Conservation (phyloP, 1,284 basidiomycete species). For the Papiliotrema laurentii region DNA sequence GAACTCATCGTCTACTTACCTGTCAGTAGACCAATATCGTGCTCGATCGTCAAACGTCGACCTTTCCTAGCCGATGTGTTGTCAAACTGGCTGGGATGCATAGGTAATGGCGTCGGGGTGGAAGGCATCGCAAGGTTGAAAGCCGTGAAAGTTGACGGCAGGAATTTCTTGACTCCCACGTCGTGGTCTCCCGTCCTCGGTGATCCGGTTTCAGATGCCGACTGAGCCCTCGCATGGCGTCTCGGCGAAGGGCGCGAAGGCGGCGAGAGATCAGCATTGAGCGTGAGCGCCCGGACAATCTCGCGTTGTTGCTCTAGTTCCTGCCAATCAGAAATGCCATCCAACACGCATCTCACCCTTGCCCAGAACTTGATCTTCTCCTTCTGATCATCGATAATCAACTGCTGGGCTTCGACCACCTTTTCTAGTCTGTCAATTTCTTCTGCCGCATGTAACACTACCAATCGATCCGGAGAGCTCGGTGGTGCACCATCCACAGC, state of each 20-base stretch:
- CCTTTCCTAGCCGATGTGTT: conserved; percentile 29
- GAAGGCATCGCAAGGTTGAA: conserved; percentile 33
- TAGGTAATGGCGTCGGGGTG: conserved; percentile 36
- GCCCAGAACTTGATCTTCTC: conserved; percentile 43
- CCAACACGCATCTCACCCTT: conserved; percentile 24
- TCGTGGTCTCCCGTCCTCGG: conserved; percentile 2
- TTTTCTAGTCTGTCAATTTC: conserved; percentile 42
- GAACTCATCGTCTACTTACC: conserved; percentile 23
- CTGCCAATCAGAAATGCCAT: conserved; percentile 10
- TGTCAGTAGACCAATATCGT: conserved; percentile 41
- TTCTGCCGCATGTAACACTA: conserved; percentile 26
- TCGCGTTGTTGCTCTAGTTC: conserved; percentile 43
- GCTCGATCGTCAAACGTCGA: conserved; percentile 44
- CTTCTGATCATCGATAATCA: conserved; percentile 40
- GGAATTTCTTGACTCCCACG: conserved; percentile 8
- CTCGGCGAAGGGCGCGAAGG: conserved; percentile 8
- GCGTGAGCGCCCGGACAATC: conserved; percentile 36
- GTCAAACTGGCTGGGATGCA: conserved; percentile 34
- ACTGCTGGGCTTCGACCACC: conserved; percentile 41
- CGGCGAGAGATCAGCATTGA: conserved; percentile 10
- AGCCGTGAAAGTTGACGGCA: conserved; percentile 34
- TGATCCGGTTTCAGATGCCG: conserved; percentile 11
- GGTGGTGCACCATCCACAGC: too few relatives aligned
- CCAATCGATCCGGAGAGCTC: too few relatives aligned
- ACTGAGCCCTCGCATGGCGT: conserved; percentile 17